Percentiles rank a stretch among this genome's conserved stretches.
These are phyloP conservation scores for Alnus glutinosa DNA, from an alignment of 306 rosid genomes.

Conservation along the genomic window DNA sequence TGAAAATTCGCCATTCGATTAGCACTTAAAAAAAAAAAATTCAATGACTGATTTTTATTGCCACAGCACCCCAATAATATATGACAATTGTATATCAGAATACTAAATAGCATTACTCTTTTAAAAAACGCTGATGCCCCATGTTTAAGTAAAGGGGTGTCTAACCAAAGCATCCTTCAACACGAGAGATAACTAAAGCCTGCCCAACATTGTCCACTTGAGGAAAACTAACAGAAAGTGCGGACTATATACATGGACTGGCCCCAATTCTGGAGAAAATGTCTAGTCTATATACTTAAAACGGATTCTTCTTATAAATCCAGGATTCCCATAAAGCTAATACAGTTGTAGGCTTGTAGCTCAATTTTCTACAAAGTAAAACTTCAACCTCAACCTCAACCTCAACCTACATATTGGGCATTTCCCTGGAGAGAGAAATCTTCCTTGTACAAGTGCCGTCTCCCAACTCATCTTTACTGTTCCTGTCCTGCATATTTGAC, in stretches of 20 bases:
- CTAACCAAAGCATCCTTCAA: background rate
- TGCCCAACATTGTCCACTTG: background rate
- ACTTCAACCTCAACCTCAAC: background rate
- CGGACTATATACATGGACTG: background rate
- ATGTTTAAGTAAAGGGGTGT: background rate
- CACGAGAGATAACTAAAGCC: background rate
- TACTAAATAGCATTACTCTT: too few species aligned
- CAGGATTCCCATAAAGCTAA: background rate
- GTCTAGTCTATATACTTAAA: background rate
- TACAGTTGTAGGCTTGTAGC: background rate
- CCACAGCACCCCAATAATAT: too few species aligned
- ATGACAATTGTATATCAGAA: too few species aligned
- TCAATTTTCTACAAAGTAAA: background rate
- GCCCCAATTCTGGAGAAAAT: background rate
- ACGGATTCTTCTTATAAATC: background rate
- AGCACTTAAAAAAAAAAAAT: too few species aligned
- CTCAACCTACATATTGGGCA: background rate
- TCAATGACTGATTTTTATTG: too few species aligned
- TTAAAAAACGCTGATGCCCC: background rate
- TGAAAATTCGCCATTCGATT: too few species aligned
- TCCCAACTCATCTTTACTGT: conserved; percentile 15
- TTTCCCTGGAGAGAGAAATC: conserved; percentile 15
- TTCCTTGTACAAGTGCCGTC: conserved; percentile 19
- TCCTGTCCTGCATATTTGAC: conserved; percentile 6
- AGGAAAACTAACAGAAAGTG: background rate